Conservation (phyloP, 1,284 basidiomycete genomes). For the Cryptococcus depauperatus region DNA sequence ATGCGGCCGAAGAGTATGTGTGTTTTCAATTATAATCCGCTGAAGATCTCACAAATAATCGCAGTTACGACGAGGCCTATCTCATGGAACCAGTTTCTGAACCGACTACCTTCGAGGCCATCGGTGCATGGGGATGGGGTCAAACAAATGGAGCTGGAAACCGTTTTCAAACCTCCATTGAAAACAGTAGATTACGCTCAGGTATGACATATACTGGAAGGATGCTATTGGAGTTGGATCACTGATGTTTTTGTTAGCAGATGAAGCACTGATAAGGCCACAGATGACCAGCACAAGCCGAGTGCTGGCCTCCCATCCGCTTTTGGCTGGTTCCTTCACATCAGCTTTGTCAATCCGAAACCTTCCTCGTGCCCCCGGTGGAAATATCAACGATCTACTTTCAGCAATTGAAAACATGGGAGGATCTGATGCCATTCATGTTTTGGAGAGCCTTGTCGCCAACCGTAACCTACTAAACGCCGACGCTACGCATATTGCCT, state of each 20-base stretch:
- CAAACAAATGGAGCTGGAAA: neutral
- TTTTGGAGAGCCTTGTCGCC: constrained; percentile 64
- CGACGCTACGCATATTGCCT: constrained; percentile 29
- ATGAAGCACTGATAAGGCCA: too few species aligned
- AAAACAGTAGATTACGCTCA: too few species aligned
- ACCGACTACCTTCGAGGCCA: neutral
- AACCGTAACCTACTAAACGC: constrained; percentile 18
- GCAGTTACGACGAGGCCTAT: constrained; percentile 22
- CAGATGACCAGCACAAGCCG: too few species aligned
- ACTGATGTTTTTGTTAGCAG: too few species aligned
- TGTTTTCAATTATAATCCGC: neutral
- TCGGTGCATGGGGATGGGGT: constrained; percentile 33
- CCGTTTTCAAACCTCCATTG: too few species aligned
- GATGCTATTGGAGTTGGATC: too few species aligned
- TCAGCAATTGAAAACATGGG: constrained; percentile 76
- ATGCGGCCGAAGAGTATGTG: constrained; percentile 45
- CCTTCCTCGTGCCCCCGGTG: too few species aligned
- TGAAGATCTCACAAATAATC: constrained; percentile 1
- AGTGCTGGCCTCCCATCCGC: too few species aligned
- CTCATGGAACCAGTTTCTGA: constrained; percentile 12
- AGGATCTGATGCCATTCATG: constrained; percentile 69
- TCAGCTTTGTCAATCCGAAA: too few species aligned
- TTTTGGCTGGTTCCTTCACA: too few species aligned
- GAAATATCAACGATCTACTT: too few species aligned
- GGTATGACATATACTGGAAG: too few species aligned